A percentile compares a stretch with the other conserved stretches of the same genome.
phyloP scores from a whole-genome alignment of 306 rosid species.

The Lathyrus sativus region DNA sequence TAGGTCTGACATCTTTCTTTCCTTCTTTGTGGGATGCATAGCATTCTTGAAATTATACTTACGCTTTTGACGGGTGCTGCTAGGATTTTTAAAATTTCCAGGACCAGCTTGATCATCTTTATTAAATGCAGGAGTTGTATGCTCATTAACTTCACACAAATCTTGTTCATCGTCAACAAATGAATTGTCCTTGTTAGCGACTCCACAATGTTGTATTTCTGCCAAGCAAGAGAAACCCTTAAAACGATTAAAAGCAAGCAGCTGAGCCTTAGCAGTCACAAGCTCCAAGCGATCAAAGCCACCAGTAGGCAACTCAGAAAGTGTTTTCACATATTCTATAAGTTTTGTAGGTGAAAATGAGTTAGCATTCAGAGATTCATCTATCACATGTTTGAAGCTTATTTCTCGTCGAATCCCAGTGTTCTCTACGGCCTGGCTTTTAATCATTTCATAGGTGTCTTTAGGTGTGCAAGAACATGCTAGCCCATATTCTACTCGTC shows the following conservation, averaged over 20 bases:
- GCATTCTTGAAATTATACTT: constrained; percentile 70
- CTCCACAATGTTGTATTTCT: constrained; percentile 69
- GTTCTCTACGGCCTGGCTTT: constrained; percentile 71
- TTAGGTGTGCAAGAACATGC: constrained; percentile 77
- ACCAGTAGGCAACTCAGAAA: constrained; percentile 64
- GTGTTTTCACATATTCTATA: constrained; percentile 52
- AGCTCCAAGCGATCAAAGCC: constrained; percentile 68
- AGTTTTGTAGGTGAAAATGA: constrained; percentile 65
- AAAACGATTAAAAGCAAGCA: constrained; percentile 68
- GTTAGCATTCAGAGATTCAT: constrained; percentile 56
- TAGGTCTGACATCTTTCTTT: constrained; percentile 76
- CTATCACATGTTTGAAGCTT: constrained; percentile 52
- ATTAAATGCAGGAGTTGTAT: constrained; percentile 39
- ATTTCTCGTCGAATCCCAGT: constrained; percentile 69
- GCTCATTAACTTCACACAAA: constrained; percentile 42
- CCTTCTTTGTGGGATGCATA: constrained; percentile 56
- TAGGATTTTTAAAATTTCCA: constrained; percentile 43
- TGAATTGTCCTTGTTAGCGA: constrained; percentile 45
- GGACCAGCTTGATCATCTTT: constrained; percentile 51
- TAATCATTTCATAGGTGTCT: constrained; percentile 55
- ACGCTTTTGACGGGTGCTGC: constrained; percentile 63
- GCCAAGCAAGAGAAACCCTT: constrained; percentile 78
- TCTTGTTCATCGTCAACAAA: constrained; percentile 40
- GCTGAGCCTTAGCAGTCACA: constrained; percentile 80
- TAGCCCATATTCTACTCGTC: constrained; percentile 75